Base-by-base conservation (phyloP, 805 yeast genomes). In the Yarrowia porcina region DNA sequence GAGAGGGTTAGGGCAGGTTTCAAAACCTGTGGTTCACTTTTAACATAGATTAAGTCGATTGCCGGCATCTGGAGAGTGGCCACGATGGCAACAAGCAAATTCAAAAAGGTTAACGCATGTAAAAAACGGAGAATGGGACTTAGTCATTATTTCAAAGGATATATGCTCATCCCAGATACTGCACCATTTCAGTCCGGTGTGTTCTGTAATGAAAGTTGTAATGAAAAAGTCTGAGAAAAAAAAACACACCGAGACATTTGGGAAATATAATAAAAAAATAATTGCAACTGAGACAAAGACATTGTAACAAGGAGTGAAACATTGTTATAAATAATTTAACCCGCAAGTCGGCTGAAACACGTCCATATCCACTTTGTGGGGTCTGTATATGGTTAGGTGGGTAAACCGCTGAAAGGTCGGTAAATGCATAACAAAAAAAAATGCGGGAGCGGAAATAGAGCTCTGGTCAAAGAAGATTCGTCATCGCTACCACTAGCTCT, bases 31-130 rank as follows among this genome's bases (percentile, higher is more conserved):
- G 23, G 23, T 7, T 12, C 50, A 44, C 35, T 27, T 28, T 10
- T 44, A 44, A 28, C 35, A 4, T 17, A 28, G 50, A 44, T 44
- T 17, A 44, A 28, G 35, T 28, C 50, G 33, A 28, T 27, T 44
- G n/a, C 35, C 17, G 23, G 50, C 35, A 28, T 44, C 50, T 44
- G 50, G 50, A 4, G 50, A 44, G 50, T 44, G 50, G 35, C 50
- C 2, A 27, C 50, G 50, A 44, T 44, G 50, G 45, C 45, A 23
- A 21, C 17, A 39, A 38, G 25, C 15, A 12, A 41, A 41, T 15
- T 3, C 45, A 13, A 41, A 41, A 23, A 20, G 6, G 18, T 13
- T 35, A 35, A 35, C 8, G n/a, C n/a, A n/a, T 5, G 28, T 8
- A 25, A 4, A 25, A 25, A 25, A 25, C 28, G 8, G 4, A 25